Base-by-base conservation (phyloP, 2,329 filamentous ascomycete genomes). In the Bipolaris gigantea region DNA sequence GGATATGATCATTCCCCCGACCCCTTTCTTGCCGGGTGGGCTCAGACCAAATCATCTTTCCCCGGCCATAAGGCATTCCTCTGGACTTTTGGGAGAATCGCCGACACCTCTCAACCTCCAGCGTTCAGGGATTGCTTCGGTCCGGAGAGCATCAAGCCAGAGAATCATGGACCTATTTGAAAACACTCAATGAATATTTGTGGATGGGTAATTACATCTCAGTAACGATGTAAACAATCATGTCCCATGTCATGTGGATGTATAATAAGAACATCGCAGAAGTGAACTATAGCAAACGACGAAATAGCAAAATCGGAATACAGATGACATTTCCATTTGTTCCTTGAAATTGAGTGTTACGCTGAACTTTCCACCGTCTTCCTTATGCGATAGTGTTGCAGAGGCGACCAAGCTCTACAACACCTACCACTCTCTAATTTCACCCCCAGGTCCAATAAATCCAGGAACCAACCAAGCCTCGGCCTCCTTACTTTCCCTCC, bases 371-470 rank as follows among this genome's bases (percentile, higher is more conserved):
- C 15, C 15, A 19, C 18, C 16, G 9, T 39, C 18, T 19, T 13
- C 36, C 11, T 23, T 19, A 7, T 7, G 9, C 30, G 18, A 41
- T 18, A 16, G 0, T 21, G 8, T 21, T 2, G 16, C 1, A 13
- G 15, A 5, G 13, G 15, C 4, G 10, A 13, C 19, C 9, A 38
- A 21, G 4, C 13, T 11, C 19, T 21, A 15, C 10, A 23, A 3
- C 4, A 15, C 5, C 38, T 48, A 90, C 87, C 88, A 90, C 70
- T 90, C 88, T 44, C 87, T 76, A 46, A 89, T 79, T 53, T 83
- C 81, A 0, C 86, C 86, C 57, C 86, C 87, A 0, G 85, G 84
- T 0, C 87, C 88, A 61, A 83, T 81, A 62, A 90, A 90, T 4
- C 83, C 85, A 19, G 86, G 85, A 47, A 78, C 81, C 36, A 82